These are phyloP conservation scores for Plasmodium malariae DNA, from an alignment of 169 alveolate genomes.

Conservation along the genomic window DNA sequence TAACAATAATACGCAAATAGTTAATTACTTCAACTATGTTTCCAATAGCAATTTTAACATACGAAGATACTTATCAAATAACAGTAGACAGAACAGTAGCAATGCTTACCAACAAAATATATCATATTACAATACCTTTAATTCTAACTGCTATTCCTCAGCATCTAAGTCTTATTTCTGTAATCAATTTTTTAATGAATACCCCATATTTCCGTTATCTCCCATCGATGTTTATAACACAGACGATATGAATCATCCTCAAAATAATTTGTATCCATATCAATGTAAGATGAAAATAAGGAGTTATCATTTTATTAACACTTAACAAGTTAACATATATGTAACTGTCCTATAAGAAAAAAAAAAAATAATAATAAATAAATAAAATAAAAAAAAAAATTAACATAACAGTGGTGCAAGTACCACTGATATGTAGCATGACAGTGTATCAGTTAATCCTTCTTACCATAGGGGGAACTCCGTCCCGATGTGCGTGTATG, in stretches of 20 bases:
- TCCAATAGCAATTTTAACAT: slow-evolving; percentile 25
- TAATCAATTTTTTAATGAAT: slow-evolving; percentile 33
- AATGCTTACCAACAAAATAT: slow-evolving; percentile 33
- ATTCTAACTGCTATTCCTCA: slow-evolving; percentile 23
- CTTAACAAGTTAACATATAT: no score
- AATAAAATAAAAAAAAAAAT: neutral
- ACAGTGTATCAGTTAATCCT: no score
- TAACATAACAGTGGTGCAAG: neutral
- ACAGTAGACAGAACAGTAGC: neutral
- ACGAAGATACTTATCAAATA: slow-evolving; percentile 12
- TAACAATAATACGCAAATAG: slow-evolving; percentile 27
- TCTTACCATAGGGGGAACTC: no score
- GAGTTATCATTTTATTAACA: no score
- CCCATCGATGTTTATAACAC: slow-evolving; percentile 17
- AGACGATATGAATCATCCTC: neutral
- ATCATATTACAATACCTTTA: slow-evolving; percentile 26
- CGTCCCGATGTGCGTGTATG: no score
- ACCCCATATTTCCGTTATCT: slow-evolving; percentile 21
- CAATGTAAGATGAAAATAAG: slow-evolving; percentile 3
- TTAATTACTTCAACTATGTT: slow-evolving; percentile 32
- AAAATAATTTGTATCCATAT: neutral
- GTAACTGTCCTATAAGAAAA: neutral
- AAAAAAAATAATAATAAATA: neutral
- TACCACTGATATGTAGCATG: neutral
- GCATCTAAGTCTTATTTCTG: slow-evolving; percentile 19